Base-by-base conservation (phyloP, 306 rosid species). In the Lupinus albus region DNA sequence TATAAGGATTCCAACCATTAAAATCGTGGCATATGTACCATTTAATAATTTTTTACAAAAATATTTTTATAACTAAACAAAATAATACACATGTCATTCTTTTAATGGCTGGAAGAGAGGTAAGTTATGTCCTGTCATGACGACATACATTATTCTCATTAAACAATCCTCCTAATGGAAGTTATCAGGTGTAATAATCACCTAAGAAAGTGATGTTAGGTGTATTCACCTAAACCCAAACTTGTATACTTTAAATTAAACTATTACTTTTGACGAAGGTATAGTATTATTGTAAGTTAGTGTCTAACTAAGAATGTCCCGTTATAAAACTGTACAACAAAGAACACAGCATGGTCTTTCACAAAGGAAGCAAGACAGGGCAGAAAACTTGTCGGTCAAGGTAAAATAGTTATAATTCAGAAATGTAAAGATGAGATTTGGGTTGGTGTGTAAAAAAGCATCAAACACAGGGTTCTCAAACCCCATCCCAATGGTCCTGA, bases 381-480 rank as follows among this genome's bases (percentile, higher is more conserved):
- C 59, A 51, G 53, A 59, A 58, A 70, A 59, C 6, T 16, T 50
- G 70, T 72, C 53, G 65, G 74, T 65, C 52, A 77, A 72, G 65
- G 60, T 35, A 30, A 72, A 72, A 59, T 51, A 33, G 78, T 56
- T 39, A 36, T 4, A 1, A 67, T 48, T 67, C 48, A 4, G 63
- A 65, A 25, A 61, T 39, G 50, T 60, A 61, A 63, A 55, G 78
- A 48, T 3, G 68, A 48, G 60, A 59, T 71, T 60, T 54, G 65
- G 71, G 64, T 66, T 67, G 35, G 51, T 60, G 82, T 78, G 80
- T 35, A n/a, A 54, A 54, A 81, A 70, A 73, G 47, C 49, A 62
- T 0, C 61, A 59, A 56, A 38, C 84, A 65, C 61, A 72, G 14
- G 59, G 73, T 70, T 64, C 75, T 67, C 74, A 51, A 64, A 74